These are phyloP conservation scores for Leccinum broughii DNA, from an alignment of 768 basidiomycete genomes.

Conservation along the genomic window DNA sequence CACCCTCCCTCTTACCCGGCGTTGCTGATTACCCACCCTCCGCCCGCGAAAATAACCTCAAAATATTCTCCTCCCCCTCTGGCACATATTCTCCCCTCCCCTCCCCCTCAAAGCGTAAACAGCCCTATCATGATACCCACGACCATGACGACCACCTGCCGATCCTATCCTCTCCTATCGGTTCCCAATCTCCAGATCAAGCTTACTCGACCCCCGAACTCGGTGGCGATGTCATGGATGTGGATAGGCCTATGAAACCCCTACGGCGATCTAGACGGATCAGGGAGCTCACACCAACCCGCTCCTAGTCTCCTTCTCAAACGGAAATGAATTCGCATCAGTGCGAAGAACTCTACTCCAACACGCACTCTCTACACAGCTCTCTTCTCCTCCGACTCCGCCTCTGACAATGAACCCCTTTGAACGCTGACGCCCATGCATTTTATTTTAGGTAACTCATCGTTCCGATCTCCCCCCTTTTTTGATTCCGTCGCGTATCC, in stretches of 20 bases:
- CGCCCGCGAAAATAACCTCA: slow-evolving; percentile 55
- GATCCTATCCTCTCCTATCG: slow-evolving; percentile 18
- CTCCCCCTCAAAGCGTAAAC: slow-evolving; percentile 41
- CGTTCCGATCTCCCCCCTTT: slow-evolving; percentile 16
- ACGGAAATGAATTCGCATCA: slow-evolving; percentile 37
- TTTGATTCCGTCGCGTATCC: slow-evolving; percentile 20
- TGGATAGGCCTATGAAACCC: slow-evolving; percentile 39
- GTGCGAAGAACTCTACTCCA: slow-evolving; percentile 19
- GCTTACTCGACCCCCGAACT: slow-evolving; percentile 23
- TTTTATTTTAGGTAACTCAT: slow-evolving; percentile 30
- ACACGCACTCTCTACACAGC: slow-evolving; percentile 22
- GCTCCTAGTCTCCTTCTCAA: slow-evolving; percentile 26
- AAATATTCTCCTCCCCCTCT: slow-evolving; percentile 42
- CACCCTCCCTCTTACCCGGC: slow-evolving; percentile 22
- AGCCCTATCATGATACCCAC: slow-evolving; percentile 22
- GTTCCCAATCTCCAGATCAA: slow-evolving; percentile 27
- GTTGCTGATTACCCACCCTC: slow-evolving; percentile 46
- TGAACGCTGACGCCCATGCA: slow-evolving; percentile 20
- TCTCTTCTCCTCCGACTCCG: slow-evolving; percentile 19
- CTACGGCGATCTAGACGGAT: slow-evolving; percentile 34
- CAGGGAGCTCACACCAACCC: slow-evolving; percentile 26
- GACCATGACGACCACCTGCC: slow-evolving; percentile 19
- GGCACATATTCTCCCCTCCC: slow-evolving; percentile 33
- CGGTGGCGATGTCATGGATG: slow-evolving; percentile 28
- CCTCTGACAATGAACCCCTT: slow-evolving; percentile 27